phyloP scores from a whole-genome alignment of 768 basidiomycete genomes.

The Suillus luteus region DNA sequence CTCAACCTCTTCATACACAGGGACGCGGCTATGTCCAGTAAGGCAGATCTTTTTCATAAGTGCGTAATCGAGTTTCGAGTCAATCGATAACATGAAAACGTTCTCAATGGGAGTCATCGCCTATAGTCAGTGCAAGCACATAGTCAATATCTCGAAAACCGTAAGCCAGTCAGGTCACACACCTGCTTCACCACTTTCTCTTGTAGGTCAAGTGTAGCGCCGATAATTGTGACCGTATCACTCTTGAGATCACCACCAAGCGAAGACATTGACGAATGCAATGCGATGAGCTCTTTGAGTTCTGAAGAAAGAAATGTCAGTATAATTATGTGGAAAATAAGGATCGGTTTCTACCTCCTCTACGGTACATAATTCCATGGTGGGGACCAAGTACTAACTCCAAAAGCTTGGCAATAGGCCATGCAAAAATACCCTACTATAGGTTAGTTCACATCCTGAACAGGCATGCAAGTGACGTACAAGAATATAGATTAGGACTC shows the following conservation, averaged over 20 bases:
- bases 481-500: slow-evolving; percentile 64
- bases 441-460: neutral
- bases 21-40: slow-evolving; percentile 83
- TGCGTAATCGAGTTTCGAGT: slow-evolving; percentile 79
- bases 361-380: slow-evolving; percentile 89
- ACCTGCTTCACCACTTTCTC: slow-evolving; percentile 80
- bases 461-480: slow-evolving; percentile 40
- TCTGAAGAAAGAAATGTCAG: slow-evolving; percentile 40
- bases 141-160: neutral
- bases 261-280: slow-evolving; percentile 73
- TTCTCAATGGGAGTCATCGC: slow-evolving; percentile 81
- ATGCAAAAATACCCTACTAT: slow-evolving; percentile 67
- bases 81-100: slow-evolving; percentile 88
- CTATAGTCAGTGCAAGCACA: slow-evolving; percentile 29
- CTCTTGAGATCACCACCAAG: slow-evolving; percentile 85
- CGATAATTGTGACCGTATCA: slow-evolving; percentile 89
- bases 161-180: slow-evolving; percentile 1
- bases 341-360: slow-evolving; percentile 47
- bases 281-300: slow-evolving; percentile 86
- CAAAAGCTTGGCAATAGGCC: slow-evolving; percentile 85
- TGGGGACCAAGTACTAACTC: slow-evolving; percentile 78
- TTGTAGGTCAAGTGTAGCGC: slow-evolving; percentile 86
- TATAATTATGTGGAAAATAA: neutral
- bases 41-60: slow-evolving; percentile 73
- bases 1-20: slow-evolving; percentile 79